These are phyloP conservation scores for Ascochyta rabiei DNA, from an alignment of 2,329 filamentous ascomycete genomes.

Conservation along the genomic window DNA sequence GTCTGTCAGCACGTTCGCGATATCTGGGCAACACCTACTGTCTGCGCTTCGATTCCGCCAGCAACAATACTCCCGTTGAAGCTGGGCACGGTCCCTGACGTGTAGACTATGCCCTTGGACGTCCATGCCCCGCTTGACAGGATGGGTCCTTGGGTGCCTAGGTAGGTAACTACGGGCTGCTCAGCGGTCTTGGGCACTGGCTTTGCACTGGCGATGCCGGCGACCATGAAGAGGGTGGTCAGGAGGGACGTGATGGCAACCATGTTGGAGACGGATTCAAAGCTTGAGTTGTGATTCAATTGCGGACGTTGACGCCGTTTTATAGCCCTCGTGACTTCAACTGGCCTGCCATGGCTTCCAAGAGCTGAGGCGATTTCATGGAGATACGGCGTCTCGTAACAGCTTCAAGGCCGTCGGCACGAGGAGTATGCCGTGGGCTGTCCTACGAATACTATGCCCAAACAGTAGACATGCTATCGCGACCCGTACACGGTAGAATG, in stretches of 20 bases:
- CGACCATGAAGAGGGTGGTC: constrained; percentile 24
- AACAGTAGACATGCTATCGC: constrained; percentile 18
- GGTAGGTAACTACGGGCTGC: constrained; percentile 39
- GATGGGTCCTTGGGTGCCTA: constrained; percentile 40
- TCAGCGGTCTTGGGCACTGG: constrained; percentile 29
- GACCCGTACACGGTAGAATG: too few species aligned
- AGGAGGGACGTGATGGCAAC: constrained; percentile 30
- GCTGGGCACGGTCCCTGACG: constrained; percentile 37
- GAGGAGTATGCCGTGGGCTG: background rate
- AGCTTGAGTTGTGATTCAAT: too few species aligned
- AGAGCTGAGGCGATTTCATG: constrained; percentile 11
- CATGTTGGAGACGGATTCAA: constrained; percentile 17
- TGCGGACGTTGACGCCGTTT: background rate
- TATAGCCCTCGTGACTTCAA: too few species aligned
- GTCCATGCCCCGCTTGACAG: constrained; percentile 40
- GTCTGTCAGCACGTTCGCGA: background rate
- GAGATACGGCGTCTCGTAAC: constrained; percentile 20
- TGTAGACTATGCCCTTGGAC: constrained; percentile 41
- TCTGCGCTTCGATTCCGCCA: constrained; percentile 36
- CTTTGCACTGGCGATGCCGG: constrained; percentile 23
- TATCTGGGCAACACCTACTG: constrained; percentile 10
- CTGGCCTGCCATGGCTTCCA: constrained; percentile 27
- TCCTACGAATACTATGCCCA: constrained; percentile 5
- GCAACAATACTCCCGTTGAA: constrained; percentile 36
- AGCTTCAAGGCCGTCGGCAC: constrained; percentile 14